A percentile compares a stretch with the other conserved stretches of the same genome.
Conservation (phyloP, 805 yeast genomes). For the Lipomyces sp. region DNA sequence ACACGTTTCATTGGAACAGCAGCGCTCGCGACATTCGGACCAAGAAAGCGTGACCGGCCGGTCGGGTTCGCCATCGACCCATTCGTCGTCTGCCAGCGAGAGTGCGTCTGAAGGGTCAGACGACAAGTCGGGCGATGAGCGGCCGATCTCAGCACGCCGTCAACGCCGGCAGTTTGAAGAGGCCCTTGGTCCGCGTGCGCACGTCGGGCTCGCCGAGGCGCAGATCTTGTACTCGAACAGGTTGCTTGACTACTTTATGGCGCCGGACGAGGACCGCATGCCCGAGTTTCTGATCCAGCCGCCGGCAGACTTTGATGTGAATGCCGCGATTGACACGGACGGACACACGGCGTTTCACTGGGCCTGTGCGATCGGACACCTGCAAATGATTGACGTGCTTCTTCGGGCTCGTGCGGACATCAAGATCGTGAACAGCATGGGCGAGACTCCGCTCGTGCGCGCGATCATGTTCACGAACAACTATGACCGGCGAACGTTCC, state of each 20-base stretch:
- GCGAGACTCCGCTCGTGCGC: slow-evolving; percentile 85
- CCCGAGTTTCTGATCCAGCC: slow-evolving; percentile 67
- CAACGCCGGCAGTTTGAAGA: slow-evolving; percentile 5
- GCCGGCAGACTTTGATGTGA: slow-evolving; percentile 62
- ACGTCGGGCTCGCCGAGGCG: slow-evolving; percentile 29
- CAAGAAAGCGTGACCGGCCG: slow-evolving; percentile 31
- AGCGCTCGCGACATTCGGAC: slow-evolving; percentile 23
- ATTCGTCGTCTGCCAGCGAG: slow-evolving; percentile 51
- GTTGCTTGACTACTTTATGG: slow-evolving; percentile 52
- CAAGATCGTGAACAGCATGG: slow-evolving; percentile 57
- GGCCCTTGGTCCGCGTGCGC: slow-evolving; percentile 16
- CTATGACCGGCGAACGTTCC: slow-evolving; percentile 74
- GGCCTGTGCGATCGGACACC: slow-evolving; percentile 95
- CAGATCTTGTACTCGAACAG: slow-evolving; percentile 46
- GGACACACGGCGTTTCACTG: slow-evolving; percentile 95
- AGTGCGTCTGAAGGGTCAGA: slow-evolving; percentile 47
- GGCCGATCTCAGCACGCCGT: background rate
- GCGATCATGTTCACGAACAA: slow-evolving; percentile 85
- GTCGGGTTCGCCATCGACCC: slow-evolving; percentile 32
- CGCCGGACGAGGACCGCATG: slow-evolving; percentile 54
- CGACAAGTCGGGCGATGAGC: slow-evolving; percentile 8
- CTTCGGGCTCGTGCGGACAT: slow-evolving; percentile 73
- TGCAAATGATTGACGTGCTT: slow-evolving; percentile 70
- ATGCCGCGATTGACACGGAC: slow-evolving; percentile 86
- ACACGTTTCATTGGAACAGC: too few relatives aligned